Percentiles rank a stretch among this genome's conserved stretches.
phyloP scores from a whole-genome alignment of 257 asterid genomes.

The Thymus mandschuricus region DNA sequence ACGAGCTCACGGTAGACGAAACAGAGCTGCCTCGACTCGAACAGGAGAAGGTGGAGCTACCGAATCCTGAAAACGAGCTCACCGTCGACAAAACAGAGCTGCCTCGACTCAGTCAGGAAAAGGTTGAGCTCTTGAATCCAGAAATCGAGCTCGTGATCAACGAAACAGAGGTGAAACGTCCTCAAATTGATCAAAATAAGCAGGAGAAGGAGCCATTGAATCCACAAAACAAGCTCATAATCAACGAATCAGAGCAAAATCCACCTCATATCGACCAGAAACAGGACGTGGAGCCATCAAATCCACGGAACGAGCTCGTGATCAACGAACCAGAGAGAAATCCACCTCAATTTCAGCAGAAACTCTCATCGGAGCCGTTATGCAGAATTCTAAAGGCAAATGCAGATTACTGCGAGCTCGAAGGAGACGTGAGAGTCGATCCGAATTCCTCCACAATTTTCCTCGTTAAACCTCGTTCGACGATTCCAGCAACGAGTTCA shows the following conservation, averaged over 20 bases:
- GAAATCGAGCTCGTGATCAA: not conserved
- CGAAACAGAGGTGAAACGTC: not conserved
- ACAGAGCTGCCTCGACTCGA: not conserved
- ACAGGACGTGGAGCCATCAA: not conserved
- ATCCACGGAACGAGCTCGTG: not conserved
- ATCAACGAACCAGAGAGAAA: not conserved
- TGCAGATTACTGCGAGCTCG: constrained; percentile 45
- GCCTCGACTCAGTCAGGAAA: not conserved
- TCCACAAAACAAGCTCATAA: not conserved
- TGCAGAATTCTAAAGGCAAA: constrained; percentile 35
- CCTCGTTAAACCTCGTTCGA: constrained; percentile 5
- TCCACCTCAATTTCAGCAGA: not conserved
- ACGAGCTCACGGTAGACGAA: not conserved
- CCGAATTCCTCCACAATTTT: constrained; percentile 31
- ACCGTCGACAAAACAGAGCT: too few species aligned
- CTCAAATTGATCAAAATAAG: not conserved
- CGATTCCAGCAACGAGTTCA: not conserved
- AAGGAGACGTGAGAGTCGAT: constrained; percentile 41
- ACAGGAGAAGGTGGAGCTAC: not conserved
- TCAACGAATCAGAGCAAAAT: not conserved
- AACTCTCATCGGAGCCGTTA: constrained; percentile 8
- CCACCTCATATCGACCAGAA: not conserved
- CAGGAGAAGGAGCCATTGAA: constrained; percentile 9
- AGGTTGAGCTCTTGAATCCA: not conserved
- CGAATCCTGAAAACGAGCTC: not conserved